Base-by-base conservation (phyloP, 164 flowering plant genomes). In the Saururus chinensis region DNA sequence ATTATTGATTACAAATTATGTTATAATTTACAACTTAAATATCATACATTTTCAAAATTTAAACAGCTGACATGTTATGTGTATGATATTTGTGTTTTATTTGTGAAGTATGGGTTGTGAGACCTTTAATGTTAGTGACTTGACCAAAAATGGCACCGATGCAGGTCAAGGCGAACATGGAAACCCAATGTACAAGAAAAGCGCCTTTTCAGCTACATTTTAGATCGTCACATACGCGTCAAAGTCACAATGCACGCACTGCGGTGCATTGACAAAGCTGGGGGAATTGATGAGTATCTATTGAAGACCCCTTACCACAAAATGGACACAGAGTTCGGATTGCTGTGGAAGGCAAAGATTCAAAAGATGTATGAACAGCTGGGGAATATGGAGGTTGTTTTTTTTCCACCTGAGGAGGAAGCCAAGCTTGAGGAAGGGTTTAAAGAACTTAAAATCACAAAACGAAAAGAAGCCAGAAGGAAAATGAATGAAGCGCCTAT, bases 201-300 rank as follows among this genome's bases (percentile, higher is more conserved):
- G 59, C 75, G 78, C 30, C 73, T 75, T 45, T 71, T 84, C 75
- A 84, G 93, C 62, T 87, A 87, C 78, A 80, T 84, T 55, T 73
- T 76, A 25, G 86, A 87, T 61, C 78, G 82, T 30, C 85, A 84
- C 53, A 78, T 84, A 58, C 79, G 81, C 45, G 76, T 84, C 54
- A 84, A 84, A 66, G 89, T 87, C 59, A 81, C 85, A 1, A 81
- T 82, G 8, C 86, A 87, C 66, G 93, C 88, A 19, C 84, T 87
- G 19, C 83, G 88, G 40, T 81, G 89, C 82, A 84, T 87, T 10
- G 93, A 87, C 82, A 87, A 84, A 68, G 89, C 82, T 19, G 93
- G 88, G 64, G 93, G 93, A 30, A 79, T 87, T 62, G 78, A 75
- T 4, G 78, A 75, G 61, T 75, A 71, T 68, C 42, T 75, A 19